Evolutionary conservation across 441 rosid genomes (phyloP), one percentile per base, ranked within the genome.

Genomic region (Flueggea neowawraea): DNA sequence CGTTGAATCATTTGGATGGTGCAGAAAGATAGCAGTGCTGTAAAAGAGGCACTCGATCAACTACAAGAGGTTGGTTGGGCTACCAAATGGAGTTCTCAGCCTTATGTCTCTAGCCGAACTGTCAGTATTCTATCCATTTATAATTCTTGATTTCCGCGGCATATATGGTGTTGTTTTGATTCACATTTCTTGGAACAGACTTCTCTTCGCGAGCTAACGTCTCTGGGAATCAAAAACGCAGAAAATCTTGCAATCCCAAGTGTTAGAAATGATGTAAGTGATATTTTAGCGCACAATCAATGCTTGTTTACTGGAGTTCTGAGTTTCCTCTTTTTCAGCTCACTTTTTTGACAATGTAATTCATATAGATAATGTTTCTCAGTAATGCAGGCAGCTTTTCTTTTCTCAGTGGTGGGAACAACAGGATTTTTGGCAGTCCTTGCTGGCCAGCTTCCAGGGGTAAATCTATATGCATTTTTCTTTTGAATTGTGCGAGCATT

Each of bases 361-460:
- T 64, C 79, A 54, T 73, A 61, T 67, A 31, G 74, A 75, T 77
- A 71, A 76, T 70, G 63, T 67, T 44, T 65, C 75, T 63, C 68
- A 77, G 83, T 69, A 65, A 71, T 84, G 75, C 97, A 93, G 94
- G 96, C 94, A 8, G 96, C 96, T 72, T 92, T 89, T 74, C 95
- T 89, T 69, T 75, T 86, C 81, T 87, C 94, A 22, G 95, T 92
- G 58, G 96, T 92, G 22, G 93, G 98, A 48, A 75, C 90, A 55
- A 89, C 96, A 0, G 83, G 95, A 39, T 83, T 89, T 63, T 28
- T 92, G 63, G 96, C 77, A 67, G 81, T 92, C 52, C 77, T 87
- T 62, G 90, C 91, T 2, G 91, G 98, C 54, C 96, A 87, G 79
- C 96, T 87, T 80, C 96, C 98, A 0, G 95, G 98, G 86, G 96